Evolutionary conservation across 2,329 filamentous ascomycete species (phyloP).

Genomic region (Fusarium duplospermum): DNA sequence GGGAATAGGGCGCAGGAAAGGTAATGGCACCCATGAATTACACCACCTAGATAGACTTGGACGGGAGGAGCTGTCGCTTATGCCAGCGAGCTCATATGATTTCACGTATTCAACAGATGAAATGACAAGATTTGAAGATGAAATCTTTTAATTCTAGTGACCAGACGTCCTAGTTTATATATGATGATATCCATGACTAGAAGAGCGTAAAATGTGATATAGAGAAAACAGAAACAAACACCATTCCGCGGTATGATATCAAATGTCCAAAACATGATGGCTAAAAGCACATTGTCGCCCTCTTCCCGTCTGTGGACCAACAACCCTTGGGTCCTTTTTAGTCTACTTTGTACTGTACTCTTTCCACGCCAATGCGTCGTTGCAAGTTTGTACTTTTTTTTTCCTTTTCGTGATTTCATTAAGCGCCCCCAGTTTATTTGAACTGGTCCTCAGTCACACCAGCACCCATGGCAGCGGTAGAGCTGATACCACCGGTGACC

Average conservation of each 20-base stretch:
- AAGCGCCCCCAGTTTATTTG: constrained; percentile 41
- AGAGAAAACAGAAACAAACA: constrained; percentile 10
- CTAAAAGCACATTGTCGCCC: constrained; percentile 12
- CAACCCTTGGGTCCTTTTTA: constrained; percentile 18
- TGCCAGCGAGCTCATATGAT: neutral
- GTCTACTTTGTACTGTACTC: neutral
- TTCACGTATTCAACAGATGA: neutral
- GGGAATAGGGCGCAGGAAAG: constrained; percentile 2
- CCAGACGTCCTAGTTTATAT: neutral
- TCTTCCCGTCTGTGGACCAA: neutral
- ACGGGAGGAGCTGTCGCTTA: neutral
- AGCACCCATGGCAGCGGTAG: constrained; percentile 95
- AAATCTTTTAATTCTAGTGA: constrained; percentile 12
- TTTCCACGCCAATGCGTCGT: neutral
- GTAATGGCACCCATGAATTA: neutral
- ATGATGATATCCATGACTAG: neutral
- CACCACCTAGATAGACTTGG: neutral
- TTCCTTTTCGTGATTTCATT: neutral
- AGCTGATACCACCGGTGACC: constrained; percentile 92
- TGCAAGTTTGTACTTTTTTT: neutral
- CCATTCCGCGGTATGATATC: constrained; percentile 32
- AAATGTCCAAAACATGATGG: constrained; percentile 27
- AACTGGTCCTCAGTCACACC: constrained; percentile 99
- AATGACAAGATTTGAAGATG: neutral
- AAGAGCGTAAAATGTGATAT: too few relatives aligned